Evolutionary conservation across 2,329 filamentous ascomycete species (phyloP).

Genomic region (Macrophomina pseudophaseolina): DNA sequence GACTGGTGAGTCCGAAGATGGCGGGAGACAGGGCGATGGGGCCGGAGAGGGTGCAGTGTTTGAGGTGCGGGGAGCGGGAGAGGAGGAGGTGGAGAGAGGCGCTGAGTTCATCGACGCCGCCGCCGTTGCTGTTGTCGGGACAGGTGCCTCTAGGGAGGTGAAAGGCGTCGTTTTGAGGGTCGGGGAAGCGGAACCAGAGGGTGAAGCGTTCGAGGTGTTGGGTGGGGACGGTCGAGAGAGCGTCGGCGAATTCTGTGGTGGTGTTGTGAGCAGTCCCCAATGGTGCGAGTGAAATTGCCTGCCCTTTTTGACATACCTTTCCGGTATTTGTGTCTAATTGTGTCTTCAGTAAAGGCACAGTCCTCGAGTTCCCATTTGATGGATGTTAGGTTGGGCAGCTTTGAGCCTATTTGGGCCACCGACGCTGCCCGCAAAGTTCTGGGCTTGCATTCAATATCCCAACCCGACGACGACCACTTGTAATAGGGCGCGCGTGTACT

Average conservation of each 20-base stretch:
- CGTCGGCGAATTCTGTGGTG: not conserved
- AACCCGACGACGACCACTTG: not conserved
- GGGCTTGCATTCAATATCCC: too few species aligned
- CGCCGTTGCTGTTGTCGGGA: not conserved
- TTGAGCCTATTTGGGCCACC: not conserved
- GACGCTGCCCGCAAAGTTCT: conserved; percentile 1
- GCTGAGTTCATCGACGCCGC: conserved; percentile 1
- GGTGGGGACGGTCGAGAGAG: not conserved
- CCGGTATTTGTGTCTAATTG: not conserved
- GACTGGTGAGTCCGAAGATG: not conserved
- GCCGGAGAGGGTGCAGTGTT: not conserved
- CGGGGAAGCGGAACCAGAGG: not conserved
- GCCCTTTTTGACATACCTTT: not conserved
- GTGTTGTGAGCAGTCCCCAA: not conserved
- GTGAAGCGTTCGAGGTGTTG: not conserved
- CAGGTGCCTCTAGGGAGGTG: not conserved
- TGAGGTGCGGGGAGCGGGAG: not conserved
- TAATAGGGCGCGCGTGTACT: not conserved
- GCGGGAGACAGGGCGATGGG: not conserved
- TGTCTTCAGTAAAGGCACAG: not conserved
- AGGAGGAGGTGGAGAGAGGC: not conserved
- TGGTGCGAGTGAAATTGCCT: not conserved
- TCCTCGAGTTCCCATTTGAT: not conserved
- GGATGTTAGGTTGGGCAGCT: not conserved
- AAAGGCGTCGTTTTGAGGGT: not conserved